Percentiles rank a stretch among this genome's conserved stretches.
phyloP scores from a whole-genome alignment of 1,139 yeast genomes.

The Lodderomyces jiufengensis region DNA sequence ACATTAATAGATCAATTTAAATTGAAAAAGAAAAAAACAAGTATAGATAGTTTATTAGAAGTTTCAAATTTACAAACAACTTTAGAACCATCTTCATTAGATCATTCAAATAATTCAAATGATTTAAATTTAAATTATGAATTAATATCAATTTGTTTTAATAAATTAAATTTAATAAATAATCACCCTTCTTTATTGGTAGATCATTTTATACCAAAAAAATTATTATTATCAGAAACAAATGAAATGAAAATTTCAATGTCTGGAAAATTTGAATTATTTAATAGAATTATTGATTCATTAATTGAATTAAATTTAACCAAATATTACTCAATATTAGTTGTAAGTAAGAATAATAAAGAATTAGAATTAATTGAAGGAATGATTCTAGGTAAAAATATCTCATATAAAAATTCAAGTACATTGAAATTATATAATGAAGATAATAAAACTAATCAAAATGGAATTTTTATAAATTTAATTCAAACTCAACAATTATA shows the following conservation, averaged over 20 bases:
- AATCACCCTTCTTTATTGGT: slow-evolving; percentile 69
- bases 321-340: slow-evolving; percentile 25
- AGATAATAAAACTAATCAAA: slow-evolving; percentile 1
- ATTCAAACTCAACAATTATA: slow-evolving; percentile 41
- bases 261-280: slow-evolving; percentile 56
- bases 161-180: slow-evolving; percentile 47
- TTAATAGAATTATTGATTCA: slow-evolving; percentile 48
- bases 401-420: slow-evolving; percentile 57
- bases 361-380: slow-evolving; percentile 73
- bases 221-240: slow-evolving; percentile 59
- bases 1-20: slow-evolving; percentile 35
- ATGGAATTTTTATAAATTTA: slow-evolving; percentile 14
- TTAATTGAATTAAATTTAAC: slow-evolving; percentile 19
- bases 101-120: too few species aligned
- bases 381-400: slow-evolving; percentile 55
- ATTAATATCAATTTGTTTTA: slow-evolving; percentile 33
- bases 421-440: slow-evolving; percentile 57
- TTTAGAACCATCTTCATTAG: too few species aligned
- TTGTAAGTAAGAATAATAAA: slow-evolving; percentile 60
- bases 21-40: slow-evolving; percentile 25
- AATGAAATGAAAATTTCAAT: slow-evolving; percentile 50
- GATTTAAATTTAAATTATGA: slow-evolving; percentile 15
- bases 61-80: slow-evolving; percentile 4
- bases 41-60: slow-evolving; percentile 35
- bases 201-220: slow-evolving; percentile 72